These are phyloP conservation scores for Paraphoma sp. DNA, from an alignment of 2,329 filamentous ascomycete genomes.

Conservation along the genomic window DNA sequence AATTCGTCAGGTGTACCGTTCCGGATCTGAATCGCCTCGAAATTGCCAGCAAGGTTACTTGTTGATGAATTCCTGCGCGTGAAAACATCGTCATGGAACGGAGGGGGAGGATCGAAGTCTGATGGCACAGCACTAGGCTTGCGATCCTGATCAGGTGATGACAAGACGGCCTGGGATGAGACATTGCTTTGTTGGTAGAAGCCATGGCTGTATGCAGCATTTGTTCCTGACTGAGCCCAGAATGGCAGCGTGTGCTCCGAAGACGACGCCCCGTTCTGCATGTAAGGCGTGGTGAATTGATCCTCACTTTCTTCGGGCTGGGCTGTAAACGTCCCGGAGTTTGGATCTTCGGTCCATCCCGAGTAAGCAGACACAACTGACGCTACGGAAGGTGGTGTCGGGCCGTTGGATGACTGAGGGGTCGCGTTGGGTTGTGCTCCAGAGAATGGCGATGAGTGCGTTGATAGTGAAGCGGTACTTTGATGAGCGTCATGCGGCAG, in stretches of 20 bases:
- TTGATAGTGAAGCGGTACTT: constrained; percentile 39
- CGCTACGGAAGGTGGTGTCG: constrained; percentile 40
- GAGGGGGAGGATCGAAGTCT: constrained; percentile 38
- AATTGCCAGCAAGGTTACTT: constrained; percentile 47
- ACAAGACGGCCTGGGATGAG: constrained; percentile 44
- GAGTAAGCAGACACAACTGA: constrained; percentile 47
- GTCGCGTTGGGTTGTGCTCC: constrained; percentile 38
- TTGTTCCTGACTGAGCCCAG: constrained; percentile 26
- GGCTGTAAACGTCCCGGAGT: constrained; percentile 27
- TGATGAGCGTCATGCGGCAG: constrained; percentile 35
- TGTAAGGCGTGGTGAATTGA: constrained; percentile 38
- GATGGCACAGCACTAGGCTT: constrained; percentile 39
- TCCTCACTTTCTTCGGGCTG: constrained; percentile 33
- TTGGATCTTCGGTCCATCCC: constrained; percentile 44
- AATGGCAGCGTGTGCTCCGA: constrained; percentile 41
- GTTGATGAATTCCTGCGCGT: constrained; percentile 48
- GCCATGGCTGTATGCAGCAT: constrained; percentile 1
- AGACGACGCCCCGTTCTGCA: constrained; percentile 35
- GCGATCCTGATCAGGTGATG: constrained; percentile 39
- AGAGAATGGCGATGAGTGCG: constrained; percentile 45
- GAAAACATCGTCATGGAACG: constrained; percentile 42
- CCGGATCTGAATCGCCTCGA: constrained; percentile 48
- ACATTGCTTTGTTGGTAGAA: constrained; percentile 47
- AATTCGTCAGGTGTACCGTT: constrained; percentile 43
- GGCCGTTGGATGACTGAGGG: constrained; percentile 41